Percentiles rank a stretch among this genome's conserved stretches.
These are phyloP conservation scores for Saitozyma podzolica DNA, from an alignment of 768 basidiomycete species.

Conservation along the genomic window DNA sequence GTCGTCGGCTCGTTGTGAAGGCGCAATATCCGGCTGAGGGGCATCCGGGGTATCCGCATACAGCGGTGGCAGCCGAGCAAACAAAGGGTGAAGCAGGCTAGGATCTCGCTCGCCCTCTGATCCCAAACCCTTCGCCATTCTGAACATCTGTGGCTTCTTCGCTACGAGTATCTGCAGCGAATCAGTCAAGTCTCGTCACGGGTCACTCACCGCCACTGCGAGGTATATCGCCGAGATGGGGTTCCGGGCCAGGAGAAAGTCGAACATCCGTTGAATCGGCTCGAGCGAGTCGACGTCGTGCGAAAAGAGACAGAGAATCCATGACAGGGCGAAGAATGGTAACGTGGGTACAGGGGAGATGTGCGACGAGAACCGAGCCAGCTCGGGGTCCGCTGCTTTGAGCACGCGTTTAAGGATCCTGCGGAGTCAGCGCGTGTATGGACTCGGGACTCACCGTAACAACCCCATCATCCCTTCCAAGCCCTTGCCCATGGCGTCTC, in stretches of 20 bases:
- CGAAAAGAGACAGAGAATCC: conserved; percentile 85
- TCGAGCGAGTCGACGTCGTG: conserved; percentile 89
- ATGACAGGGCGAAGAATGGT: conserved; percentile 86
- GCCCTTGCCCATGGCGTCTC: conserved; percentile 84
- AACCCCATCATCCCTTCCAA: conserved; percentile 83
- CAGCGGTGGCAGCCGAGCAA: conserved; percentile 49
- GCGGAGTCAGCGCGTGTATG: not conserved
- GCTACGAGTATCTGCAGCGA: conserved; percentile 66
- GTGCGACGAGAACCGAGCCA: conserved; percentile 70
- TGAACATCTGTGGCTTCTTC: conserved; percentile 67
- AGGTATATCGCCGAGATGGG: conserved; percentile 81
- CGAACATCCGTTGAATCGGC: conserved; percentile 87
- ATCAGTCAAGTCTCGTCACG: not conserved
- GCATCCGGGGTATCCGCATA: conserved; percentile 36
- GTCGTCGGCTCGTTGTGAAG: conserved; percentile 13
- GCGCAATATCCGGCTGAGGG: not conserved
- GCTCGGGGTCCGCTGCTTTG: conserved; percentile 67
- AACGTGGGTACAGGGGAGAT: conserved; percentile 62
- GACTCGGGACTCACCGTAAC: conserved; percentile 59
- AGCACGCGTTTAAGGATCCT: conserved; percentile 77
- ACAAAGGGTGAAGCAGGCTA: conserved; percentile 52
- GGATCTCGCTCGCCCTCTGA: conserved; percentile 51
- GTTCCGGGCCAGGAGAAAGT: conserved; percentile 79
- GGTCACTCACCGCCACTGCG: conserved; percentile 69
- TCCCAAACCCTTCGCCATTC: conserved; percentile 56